Evolutionary conservation across 2,329 filamentous ascomycete species (phyloP).

Genomic region (Epichloe typhina): DNA sequence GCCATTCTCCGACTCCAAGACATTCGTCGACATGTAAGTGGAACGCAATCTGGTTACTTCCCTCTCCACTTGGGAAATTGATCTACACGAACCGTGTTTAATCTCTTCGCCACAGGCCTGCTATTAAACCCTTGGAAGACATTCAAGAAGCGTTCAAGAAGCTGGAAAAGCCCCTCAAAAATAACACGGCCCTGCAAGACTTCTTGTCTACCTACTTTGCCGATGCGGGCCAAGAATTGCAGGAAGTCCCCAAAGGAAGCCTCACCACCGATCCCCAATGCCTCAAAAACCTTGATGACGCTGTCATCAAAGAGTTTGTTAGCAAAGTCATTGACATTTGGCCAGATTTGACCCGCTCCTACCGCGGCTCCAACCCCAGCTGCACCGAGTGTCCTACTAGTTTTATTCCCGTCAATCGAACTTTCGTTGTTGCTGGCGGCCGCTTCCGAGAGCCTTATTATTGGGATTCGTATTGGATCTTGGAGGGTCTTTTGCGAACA

Average conservation of each 20-base stretch:
- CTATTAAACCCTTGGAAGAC: conserved; percentile 42
- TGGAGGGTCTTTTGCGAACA: conserved; percentile 52
- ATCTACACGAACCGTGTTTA: background rate
- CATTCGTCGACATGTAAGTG: conserved; percentile 54
- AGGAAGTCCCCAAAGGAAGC: conserved; percentile 35
- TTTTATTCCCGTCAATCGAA: conserved; percentile 52
- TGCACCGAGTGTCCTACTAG: conserved; percentile 50
- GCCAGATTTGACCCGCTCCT: conserved; percentile 52
- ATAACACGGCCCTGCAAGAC: conserved; percentile 46
- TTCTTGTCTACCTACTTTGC: conserved; percentile 54
- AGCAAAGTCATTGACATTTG: conserved; percentile 54
- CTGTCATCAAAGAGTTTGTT: conserved; percentile 46
- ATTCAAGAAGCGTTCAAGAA: conserved; percentile 48
- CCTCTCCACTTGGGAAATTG: background rate
- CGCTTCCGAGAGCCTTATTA: conserved; percentile 60
- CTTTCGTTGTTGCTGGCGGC: conserved; percentile 59
- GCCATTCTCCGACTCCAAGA: conserved; percentile 56
- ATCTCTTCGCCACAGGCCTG: conserved; percentile 33
- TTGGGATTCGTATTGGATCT: conserved; percentile 59
- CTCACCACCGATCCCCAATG: conserved; percentile 45
- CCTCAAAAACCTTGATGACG: conserved; percentile 41
- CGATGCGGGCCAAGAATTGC: conserved; percentile 48
- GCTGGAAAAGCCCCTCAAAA: conserved; percentile 45
- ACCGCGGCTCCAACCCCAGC: conserved; percentile 34
- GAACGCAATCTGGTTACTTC: background rate